Evolutionary conservation across 164 flowering plant genomes (phyloP), one percentile per base, ranked within the genome.

Genomic region (Liriodendron chinense): DNA sequence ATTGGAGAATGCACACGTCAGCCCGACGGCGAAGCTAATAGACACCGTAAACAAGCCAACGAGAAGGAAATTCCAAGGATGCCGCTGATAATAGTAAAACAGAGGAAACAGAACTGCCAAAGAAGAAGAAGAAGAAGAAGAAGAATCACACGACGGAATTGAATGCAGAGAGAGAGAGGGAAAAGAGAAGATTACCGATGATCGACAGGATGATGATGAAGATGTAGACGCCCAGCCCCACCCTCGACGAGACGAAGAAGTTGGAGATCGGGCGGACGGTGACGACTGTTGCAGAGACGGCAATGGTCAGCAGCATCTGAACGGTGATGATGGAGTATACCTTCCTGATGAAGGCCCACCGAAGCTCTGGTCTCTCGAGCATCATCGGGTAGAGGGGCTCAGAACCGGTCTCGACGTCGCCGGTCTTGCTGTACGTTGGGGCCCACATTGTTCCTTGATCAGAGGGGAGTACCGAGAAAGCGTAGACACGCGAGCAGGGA

Each of bases 341-440:
- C 74, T 94, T 94, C 5, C 97, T 79, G 8, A 94, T 92, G 75
- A 94, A 92, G 3, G 89, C 83, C 97, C 97, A 94, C 8, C 95
- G 85, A 21, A 90, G 79, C 80, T 92, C 79, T 1, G 93, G 94
- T 16, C 68, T 75, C 82, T 94, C 98, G 25, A 79, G 69, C 97
- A 92, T 91, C 79, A 47, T 79, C 20, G 96, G 97, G 64, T 94
- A 89, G 64, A 92, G 82, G 2, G 71, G 82, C 21, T 72, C 49
- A 4, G 50, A 22, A 3, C 88, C 91, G 24, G 68, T 21, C 71
- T 93, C 96, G 1, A 88, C 21, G 73, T 90, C 95, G n/a, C 62
- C 66, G 14, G 24, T 22, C 56, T 78, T 80, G n/a, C 80, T 28
- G 72, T 49, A 75, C 71, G 77, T 47, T 1, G n/a, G 69, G 1